Base-by-base conservation (phyloP, 2,329 filamentous ascomycete genomes). In the Allantophomopsis cytisporea region DNA sequence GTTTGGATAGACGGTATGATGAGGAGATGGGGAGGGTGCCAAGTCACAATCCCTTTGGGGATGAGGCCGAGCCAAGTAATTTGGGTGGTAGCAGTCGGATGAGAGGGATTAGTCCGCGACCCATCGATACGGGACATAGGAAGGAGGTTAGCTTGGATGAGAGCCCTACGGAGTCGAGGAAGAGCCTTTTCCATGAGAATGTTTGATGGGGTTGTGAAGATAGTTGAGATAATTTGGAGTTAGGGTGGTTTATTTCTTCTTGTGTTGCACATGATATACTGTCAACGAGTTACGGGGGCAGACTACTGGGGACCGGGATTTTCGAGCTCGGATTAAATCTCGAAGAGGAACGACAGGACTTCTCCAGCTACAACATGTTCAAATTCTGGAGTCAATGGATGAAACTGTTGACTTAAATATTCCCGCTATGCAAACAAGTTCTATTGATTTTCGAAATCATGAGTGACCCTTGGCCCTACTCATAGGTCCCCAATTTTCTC, bases 401-500 rank as follows among this genome's bases (percentile, higher is more conserved):
- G 23, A 28, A 12, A 28, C 5, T 28, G 11, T 28, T 28, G 23
- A 28, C 23, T 12, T 6, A 6, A 28, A 12, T 28, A n/a, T 28
- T 28, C 23, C 11, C 23, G 7, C 23, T 8, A 28, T 12, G 23
- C 23, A 28, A 20, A 10, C 10, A 28, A 10, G 23, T 12, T 28
- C 23, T 28, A 28, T 28, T 12, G 11, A 28, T 8, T 28, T 12
- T 12, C 23, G 8, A 10, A 20, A 12, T 28, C 23, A 34, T 34
- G 31, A 14, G 12, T 45, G 43, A 4, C 50, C 54, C 36, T 48
- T 54, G 4, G 54, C 54, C 6, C 52, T 44, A 40, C 50, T 54
- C 54, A 57, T 57, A 7, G 91, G 91, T 0, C 91, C 91, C 91
- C 91, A 98, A 57, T 96, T 91, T 53, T 86, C 80, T 43, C 81